Conservation (phyloP, 2,329 filamentous ascomycete genomes). For the Scedosporium aurantiacum region DNA sequence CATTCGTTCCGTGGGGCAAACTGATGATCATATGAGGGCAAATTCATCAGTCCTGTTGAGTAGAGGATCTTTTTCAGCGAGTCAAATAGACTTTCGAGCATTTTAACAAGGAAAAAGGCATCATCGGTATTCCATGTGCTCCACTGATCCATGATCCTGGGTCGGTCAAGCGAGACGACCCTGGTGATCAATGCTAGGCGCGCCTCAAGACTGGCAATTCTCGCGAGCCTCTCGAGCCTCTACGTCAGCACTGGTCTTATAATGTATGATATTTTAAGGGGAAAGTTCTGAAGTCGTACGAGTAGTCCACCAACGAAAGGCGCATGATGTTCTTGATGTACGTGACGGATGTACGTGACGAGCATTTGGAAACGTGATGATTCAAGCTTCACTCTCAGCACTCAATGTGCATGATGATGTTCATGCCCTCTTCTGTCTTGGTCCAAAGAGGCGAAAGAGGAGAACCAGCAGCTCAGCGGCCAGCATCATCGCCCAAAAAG, state of each 20-base stretch:
- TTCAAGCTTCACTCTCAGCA: not conserved
- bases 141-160: not conserved
- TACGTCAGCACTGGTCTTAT: no score
- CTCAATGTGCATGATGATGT: not conserved
- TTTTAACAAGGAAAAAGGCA: not conserved
- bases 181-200: not conserved
- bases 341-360: not conserved
- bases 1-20: not conserved
- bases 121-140: not conserved
- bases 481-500: no score
- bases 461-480: no score
- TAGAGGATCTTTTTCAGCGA: not conserved
- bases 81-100: not conserved
- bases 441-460: no score
- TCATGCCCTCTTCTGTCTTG: not conserved
- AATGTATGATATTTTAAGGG: not conserved
- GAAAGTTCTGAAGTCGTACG: not conserved
- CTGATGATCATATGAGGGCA: not conserved
- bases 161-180: not conserved
- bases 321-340: not conserved
- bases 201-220: not conserved
- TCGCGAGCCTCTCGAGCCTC: no score
- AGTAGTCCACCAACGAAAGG: not conserved
- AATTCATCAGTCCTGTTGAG: not conserved
- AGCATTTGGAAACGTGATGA: not conserved